Evolutionary conservation across 768 basidiomycete species (phyloP).

Genomic region (Mycena vitilis): DNA sequence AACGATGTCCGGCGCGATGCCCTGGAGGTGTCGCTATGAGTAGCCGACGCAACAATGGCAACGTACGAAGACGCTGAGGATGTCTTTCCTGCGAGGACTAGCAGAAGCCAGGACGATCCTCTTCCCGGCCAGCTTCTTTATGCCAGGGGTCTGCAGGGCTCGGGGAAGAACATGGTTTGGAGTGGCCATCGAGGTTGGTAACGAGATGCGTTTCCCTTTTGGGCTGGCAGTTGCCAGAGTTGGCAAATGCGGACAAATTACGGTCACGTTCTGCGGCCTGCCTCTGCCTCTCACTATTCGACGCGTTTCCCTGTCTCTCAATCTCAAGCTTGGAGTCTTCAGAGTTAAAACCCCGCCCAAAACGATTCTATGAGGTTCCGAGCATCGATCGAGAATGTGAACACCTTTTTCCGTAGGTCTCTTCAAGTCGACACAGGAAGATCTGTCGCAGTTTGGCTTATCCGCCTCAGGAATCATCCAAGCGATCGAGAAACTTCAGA

Average conservation of each 20-base stretch:
- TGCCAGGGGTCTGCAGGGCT: slow-evolving; percentile 70
- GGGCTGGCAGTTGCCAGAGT: not conserved
- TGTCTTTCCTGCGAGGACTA: slow-evolving; percentile 87
- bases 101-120: slow-evolving; percentile 88
- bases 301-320: slow-evolving; percentile 3
- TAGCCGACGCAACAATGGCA: not conserved
- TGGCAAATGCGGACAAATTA: not conserved
- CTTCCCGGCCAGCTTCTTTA: slow-evolving; percentile 79
- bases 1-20: slow-evolving; percentile 73
- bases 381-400: slow-evolving; percentile 67
- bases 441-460: not conserved
- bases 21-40: slow-evolving; percentile 34
- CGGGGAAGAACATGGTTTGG: slow-evolving; percentile 59
- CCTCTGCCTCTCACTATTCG: not conserved
- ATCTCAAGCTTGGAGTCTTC: not conserved
- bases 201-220: not conserved
- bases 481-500: slow-evolving; percentile 85
- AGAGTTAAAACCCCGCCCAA: not conserved
- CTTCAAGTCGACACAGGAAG: not conserved
- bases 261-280: slow-evolving; percentile 25
- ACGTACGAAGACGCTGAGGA: slow-evolving; percentile 82
- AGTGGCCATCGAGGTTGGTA: slow-evolving; percentile 8
- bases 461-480: slow-evolving; percentile 74
- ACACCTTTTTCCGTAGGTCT: slow-evolving; percentile 63
- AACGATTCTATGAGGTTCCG: slow-evolving; percentile 66